Conservation (phyloP, 176 grass and related monocot species). For the Areca catechu region DNA sequence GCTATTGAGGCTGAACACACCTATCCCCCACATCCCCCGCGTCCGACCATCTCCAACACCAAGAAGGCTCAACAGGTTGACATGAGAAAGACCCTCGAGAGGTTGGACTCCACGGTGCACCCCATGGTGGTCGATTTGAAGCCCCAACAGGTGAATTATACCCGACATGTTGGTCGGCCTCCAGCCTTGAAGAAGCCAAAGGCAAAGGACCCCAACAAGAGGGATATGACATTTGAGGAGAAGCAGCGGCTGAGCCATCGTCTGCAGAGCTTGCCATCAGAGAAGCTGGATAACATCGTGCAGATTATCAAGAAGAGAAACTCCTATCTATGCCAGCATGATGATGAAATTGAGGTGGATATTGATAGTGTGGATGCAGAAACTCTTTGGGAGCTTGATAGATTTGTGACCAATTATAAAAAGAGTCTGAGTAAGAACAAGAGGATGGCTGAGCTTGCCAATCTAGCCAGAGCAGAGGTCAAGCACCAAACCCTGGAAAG, state of each 20-base stretch:
- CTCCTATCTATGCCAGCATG: constrained; percentile 72
- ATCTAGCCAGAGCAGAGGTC: constrained; percentile 52
- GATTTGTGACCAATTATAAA: constrained; percentile 93
- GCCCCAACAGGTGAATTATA: constrained; percentile 24
- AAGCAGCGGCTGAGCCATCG: constrained; percentile 9
- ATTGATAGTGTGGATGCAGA: constrained; percentile 94
- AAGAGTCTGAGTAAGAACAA: constrained; percentile 95
- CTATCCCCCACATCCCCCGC: constrained; percentile 24
- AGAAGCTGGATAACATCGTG: constrained; percentile 74
- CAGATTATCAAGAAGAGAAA: constrained; percentile 95
- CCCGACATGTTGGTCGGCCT: constrained; percentile 18
- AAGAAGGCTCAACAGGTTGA: constrained; percentile 46
- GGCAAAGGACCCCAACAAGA: constrained; percentile 84
- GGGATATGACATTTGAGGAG: constrained; percentile 89
- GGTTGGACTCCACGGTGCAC: constrained; percentile 49
- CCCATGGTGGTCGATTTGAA: constrained; percentile 34
- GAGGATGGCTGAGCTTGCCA: constrained; percentile 75
- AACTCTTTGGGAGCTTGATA: constrained; percentile 95
- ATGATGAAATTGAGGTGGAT: constrained; percentile 98
- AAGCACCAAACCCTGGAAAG: constrained; percentile 27
- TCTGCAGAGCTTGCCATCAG: constrained; percentile 20
- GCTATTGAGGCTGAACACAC: constrained; percentile 64
- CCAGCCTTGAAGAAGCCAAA: constrained; percentile 90
- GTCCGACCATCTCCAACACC: constrained; percentile 9
- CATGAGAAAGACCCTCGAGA: constrained; percentile 42